A percentile compares a stretch with the other conserved stretches of the same genome.
Evolutionary conservation across 2,329 filamentous ascomycete species (phyloP).

Genomic region (Microdochium nivale): DNA sequence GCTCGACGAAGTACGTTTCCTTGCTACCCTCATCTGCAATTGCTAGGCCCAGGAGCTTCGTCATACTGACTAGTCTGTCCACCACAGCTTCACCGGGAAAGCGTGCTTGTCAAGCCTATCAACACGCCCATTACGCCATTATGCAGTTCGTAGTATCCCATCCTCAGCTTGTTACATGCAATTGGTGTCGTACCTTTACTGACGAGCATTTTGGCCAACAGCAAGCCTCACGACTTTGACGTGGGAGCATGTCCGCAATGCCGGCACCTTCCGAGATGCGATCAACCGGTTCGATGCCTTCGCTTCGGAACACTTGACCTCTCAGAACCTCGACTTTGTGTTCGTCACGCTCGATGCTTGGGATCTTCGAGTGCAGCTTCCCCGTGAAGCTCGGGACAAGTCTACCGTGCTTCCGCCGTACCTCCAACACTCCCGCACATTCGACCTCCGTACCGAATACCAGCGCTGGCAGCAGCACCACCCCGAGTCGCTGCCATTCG

Average conservation of each 20-base stretch:
- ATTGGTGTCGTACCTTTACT: neutral
- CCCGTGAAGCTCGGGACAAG: conserved; percentile 96
- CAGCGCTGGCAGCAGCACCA: conserved; percentile 98
- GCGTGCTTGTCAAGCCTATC: conserved; percentile 93
- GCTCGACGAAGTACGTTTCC: conserved; percentile 72
- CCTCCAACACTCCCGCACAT: conserved; percentile 94
- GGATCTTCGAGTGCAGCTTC: conserved; percentile 96
- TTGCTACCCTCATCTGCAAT: neutral
- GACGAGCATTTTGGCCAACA: conserved; percentile 27
- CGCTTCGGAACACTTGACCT: conserved; percentile 81
- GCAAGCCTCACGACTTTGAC: conserved; percentile 95
- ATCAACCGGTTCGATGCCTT: conserved; percentile 93
- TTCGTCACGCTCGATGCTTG: conserved; percentile 98
- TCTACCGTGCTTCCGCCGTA: conserved; percentile 93
- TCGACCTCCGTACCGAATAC: conserved; percentile 94
- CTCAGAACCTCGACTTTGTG: conserved; percentile 90
- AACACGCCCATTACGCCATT: conserved; percentile 98
- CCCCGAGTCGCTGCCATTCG: conserved; percentile 93
- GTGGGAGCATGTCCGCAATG: conserved; percentile 97
- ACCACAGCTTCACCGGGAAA: conserved; percentile 80
- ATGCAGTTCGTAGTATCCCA: conserved; percentile 70
- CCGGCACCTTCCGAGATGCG: conserved; percentile 93
- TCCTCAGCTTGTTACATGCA: neutral
- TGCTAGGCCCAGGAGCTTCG: neutral
- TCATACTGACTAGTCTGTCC: conserved; percentile 7